Evolutionary conservation across 2,329 filamentous ascomycete species (phyloP).

Genomic region (Aureobasidium sp.): DNA sequence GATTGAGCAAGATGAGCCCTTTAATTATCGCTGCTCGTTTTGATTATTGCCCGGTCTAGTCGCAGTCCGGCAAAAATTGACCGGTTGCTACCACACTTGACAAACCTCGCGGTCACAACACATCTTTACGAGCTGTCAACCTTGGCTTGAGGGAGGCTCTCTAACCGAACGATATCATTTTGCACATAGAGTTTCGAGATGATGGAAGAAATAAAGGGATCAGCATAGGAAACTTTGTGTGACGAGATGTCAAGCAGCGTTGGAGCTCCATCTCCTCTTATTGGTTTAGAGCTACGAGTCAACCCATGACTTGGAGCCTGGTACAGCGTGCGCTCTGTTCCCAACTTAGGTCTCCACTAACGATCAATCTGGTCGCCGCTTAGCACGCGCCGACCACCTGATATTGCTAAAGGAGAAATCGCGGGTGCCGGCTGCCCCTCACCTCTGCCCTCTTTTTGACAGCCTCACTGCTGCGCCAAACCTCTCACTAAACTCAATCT

Average conservation of each 20-base stretch:
- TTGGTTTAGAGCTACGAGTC: slow-evolving; percentile 6
- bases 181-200: not conserved
- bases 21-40: slow-evolving; percentile 13
- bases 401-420: slow-evolving; percentile 12
- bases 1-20: slow-evolving; percentile 1
- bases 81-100: not conserved
- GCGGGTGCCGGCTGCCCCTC: slow-evolving; percentile 15
- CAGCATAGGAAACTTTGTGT: slow-evolving; percentile 1
- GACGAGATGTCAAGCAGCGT: slow-evolving; percentile 23
- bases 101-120: not conserved
- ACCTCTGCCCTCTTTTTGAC: slow-evolving; percentile 15
- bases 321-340: slow-evolving; percentile 8
- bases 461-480: slow-evolving; percentile 14
- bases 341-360: slow-evolving; percentile 11
- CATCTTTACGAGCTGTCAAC: not conserved
- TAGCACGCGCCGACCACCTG: slow-evolving; percentile 11
- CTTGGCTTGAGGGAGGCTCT: not conserved
- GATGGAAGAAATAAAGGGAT: not conserved
- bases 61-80: not conserved
- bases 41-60: slow-evolving; percentile 5
- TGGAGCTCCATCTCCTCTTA: slow-evolving; percentile 24
- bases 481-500: slow-evolving; percentile 11
- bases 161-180: not conserved
- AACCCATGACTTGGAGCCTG: not conserved
- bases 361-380: slow-evolving; percentile 7